Evolutionary conservation across 768 basidiomycete species (phyloP).

Genomic region (Hortiboletus flavorubellus): DNA sequence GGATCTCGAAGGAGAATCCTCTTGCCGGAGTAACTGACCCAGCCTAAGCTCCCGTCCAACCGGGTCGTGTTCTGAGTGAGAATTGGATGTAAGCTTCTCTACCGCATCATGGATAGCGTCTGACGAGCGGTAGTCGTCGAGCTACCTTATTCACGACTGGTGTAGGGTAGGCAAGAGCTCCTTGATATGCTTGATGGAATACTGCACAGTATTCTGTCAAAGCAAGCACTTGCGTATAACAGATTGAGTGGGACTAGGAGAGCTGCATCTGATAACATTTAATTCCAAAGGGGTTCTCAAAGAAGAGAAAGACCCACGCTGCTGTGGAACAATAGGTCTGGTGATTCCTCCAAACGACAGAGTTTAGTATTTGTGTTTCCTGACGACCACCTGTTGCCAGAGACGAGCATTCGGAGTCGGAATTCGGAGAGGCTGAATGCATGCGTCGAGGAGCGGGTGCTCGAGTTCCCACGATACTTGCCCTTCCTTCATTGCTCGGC

Average conservation of each 20-base stretch:
- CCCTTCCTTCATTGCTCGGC: conserved; percentile 14
- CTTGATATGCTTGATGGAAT: not conserved
- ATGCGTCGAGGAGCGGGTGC: not conserved
- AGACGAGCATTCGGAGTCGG: not conserved
- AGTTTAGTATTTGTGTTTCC: not conserved
- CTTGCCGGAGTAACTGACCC: no score
- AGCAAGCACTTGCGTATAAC: not conserved
- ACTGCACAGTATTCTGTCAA: not conserved
- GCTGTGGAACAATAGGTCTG: not conserved
- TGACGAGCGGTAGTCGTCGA: no score
- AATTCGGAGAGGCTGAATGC: conserved; percentile 13
- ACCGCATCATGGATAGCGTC: no score
- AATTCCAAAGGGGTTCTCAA: no score
- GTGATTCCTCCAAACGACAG: not conserved
- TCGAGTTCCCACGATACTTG: conserved; percentile 28
- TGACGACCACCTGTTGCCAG: not conserved
- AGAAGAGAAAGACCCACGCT: no score
- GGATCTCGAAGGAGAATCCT: no score
- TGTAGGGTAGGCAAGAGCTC: not conserved
- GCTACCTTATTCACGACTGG: no score
- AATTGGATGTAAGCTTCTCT: no score
- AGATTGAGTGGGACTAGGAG: not conserved
- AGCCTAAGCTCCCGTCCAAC: no score
- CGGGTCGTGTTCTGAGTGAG: no score
- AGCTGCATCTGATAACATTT: no score